These are phyloP conservation scores for Kwoniella botswanensis DNA, from an alignment of 768 basidiomycete species.

Conservation along the genomic window DNA sequence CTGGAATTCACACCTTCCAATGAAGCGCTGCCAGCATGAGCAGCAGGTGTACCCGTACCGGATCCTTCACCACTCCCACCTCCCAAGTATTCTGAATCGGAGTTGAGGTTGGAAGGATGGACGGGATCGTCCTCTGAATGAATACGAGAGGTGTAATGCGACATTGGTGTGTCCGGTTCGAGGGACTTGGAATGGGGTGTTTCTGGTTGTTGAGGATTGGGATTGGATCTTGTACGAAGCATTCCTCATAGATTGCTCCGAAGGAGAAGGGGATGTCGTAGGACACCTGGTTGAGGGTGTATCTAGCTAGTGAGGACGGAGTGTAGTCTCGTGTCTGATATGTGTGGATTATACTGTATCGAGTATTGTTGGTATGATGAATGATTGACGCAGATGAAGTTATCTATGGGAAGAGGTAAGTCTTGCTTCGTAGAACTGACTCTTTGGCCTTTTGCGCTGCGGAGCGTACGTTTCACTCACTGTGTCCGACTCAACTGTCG, in stretches of 20 bases:
- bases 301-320: no score
- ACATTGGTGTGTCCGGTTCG: conserved; percentile 42
- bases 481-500: no score
- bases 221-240: conserved; percentile 29
- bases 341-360: no score
- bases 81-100: neutral
- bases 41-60: conserved; percentile 1
- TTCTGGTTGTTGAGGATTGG: conserved; percentile 4
- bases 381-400: no score
- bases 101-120: neutral
- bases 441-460: no score
- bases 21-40: conserved; percentile 6
- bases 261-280: no score
- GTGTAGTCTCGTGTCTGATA: no score
- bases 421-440: no score
- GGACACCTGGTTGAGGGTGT: no score
- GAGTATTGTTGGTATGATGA: no score
- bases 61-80: neutral
- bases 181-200: conserved; percentile 4
- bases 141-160: conserved; percentile 34
- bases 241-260: conserved; percentile 11
- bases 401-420: no score
- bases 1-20: neutral
- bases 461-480: no score
- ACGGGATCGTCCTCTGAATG: conserved; percentile 16